Conservation (phyloP, 23 red algal genomes). For the Gracilaria gracilis region DNA sequence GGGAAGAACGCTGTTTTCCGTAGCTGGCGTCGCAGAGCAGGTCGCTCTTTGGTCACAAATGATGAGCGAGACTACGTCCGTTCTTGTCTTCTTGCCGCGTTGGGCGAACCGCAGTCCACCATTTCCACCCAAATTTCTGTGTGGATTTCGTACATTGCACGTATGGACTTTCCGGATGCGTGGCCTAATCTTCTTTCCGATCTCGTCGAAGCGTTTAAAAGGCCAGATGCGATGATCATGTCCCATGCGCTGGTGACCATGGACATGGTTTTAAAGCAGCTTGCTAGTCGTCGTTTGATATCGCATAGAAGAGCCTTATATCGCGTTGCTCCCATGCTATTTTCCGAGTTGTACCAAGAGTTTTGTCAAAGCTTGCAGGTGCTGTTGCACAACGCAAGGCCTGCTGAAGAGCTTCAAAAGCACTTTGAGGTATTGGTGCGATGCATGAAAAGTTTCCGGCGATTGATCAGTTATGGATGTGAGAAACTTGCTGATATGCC, state of each 20-base stretch:
- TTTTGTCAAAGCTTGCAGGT: slow-evolving; percentile 35
- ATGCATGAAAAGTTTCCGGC: slow-evolving; percentile 61
- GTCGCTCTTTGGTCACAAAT: slow-evolving; percentile 42
- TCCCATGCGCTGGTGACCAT: slow-evolving; percentile 67
- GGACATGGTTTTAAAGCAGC: slow-evolving; percentile 67
- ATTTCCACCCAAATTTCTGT: slow-evolving; percentile 73
- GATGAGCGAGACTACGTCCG: slow-evolving; percentile 60
- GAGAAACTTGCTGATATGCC: slow-evolving; percentile 29
- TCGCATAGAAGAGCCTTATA: slow-evolving; percentile 51
- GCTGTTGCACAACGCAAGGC: slow-evolving; percentile 20
- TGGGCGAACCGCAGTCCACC: slow-evolving; percentile 51
- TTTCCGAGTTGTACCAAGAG: slow-evolving; percentile 43
- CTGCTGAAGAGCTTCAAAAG: slow-evolving; percentile 9
- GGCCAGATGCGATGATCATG: slow-evolving; percentile 22
- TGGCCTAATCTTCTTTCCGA: slow-evolving; percentile 68
- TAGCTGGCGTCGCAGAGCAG: slow-evolving; percentile 60
- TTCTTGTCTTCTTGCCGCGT: slow-evolving; percentile 36
- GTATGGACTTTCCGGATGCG: slow-evolving; percentile 55
- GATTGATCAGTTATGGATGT: slow-evolving; percentile 53
- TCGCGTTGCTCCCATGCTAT: slow-evolving; percentile 52
- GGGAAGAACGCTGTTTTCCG: slow-evolving; percentile 70
- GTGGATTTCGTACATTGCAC: slow-evolving; percentile 67
- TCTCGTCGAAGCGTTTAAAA: slow-evolving; percentile 32
- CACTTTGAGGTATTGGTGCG: slow-evolving; percentile 60
- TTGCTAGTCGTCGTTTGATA: slow-evolving; percentile 60